Conservation (phyloP, 2,329 filamentous ascomycete species). For the Claviceps maximensis region DNA sequence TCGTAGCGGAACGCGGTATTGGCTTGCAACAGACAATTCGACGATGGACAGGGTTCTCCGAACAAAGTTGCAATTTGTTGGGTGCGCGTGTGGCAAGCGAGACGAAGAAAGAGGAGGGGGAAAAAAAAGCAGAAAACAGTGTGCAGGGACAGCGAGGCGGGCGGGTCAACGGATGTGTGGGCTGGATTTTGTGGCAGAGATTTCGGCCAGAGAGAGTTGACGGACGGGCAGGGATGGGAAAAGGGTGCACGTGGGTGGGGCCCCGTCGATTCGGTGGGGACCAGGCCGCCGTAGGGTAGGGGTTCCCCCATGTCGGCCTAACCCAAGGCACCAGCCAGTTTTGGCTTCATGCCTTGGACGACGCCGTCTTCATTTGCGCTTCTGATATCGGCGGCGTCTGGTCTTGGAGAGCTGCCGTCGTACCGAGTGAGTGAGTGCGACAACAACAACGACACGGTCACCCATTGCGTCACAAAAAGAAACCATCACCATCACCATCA, state of each 20-base stretch:
- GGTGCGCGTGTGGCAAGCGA: conserved; percentile 1
- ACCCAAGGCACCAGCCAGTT: too few relatives aligned
- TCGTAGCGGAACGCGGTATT: background rate
- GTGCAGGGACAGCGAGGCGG: conserved; percentile 6
- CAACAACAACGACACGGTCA: too few relatives aligned
- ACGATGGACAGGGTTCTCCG: conserved; percentile 2
- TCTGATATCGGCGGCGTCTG: too few relatives aligned
- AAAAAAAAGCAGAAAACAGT: conserved; percentile 4
- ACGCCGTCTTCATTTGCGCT: too few relatives aligned
- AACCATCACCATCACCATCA: too few relatives aligned
- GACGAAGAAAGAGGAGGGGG: conserved; percentile 1
- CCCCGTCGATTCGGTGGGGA: background rate
- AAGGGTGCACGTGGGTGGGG: background rate
- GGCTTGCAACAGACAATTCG: background rate
- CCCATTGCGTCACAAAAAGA: too few relatives aligned
- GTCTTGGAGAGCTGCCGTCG: too few relatives aligned
- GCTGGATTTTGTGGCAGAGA: conserved; percentile 9
- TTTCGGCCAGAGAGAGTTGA: conserved; percentile 1
- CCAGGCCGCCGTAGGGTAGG: background rate
- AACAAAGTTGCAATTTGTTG: conserved; percentile 3
- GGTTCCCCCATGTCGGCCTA: too few relatives aligned
- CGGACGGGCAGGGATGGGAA: background rate
- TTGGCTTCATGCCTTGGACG: too few relatives aligned
- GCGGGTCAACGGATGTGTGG: conserved; percentile 1
- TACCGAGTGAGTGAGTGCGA: too few relatives aligned